Base-by-base conservation (phyloP, 352 stramenopile genomes). In the Globisporangium nodosum region DNA sequence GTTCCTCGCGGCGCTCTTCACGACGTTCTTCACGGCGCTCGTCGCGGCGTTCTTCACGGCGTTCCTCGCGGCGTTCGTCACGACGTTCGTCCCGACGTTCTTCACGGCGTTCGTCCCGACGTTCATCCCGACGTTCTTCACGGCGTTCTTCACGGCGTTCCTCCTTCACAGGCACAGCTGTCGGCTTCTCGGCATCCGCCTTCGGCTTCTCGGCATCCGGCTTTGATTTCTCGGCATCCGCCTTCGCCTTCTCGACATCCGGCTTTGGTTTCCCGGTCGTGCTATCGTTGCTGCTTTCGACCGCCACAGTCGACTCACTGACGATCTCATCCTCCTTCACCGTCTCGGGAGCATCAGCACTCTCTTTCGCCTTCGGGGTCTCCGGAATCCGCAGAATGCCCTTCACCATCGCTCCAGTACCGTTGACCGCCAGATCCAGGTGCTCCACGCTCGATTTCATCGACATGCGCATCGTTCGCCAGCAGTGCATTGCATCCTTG, bases 401-500 rank as follows among this genome's bases (percentile, higher is more conserved):
- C 55, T 88, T 87, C 2, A 95, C 83, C 20, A 95, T 72, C 0
- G 74, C 63, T 6, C 73, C 78, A 27, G 80, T 73, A 5, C 85
- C 85, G 16, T 80, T 65, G 5, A 85, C 69, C 4, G 82, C 81
- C 51, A 87, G 56, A 45, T 93, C 69, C 68, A 95, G 66, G 59
- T 87, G 69, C n/a, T 76, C 67, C 12, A 95, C 70, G 31, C 83
- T 90, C 27, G 69, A 66, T 54, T 84, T 82, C 83, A 93, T 95
- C 24, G 80, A 76, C 53, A 73, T 74, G 13, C 85, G 81, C 71
- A 95, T 84, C 24, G 85, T 95, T 58, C 81, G 65, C 85, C 85
- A 95, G 61, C 85, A 95, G 27, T 87, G 72, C 80, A 93, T 90
- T 27, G 88, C 81, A 70, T 98, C 87, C 65, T 97, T 97, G 62